These are phyloP conservation scores for Lumnitzera racemosa DNA, from an alignment of 345 rosid genomes.

Conservation along the genomic window DNA sequence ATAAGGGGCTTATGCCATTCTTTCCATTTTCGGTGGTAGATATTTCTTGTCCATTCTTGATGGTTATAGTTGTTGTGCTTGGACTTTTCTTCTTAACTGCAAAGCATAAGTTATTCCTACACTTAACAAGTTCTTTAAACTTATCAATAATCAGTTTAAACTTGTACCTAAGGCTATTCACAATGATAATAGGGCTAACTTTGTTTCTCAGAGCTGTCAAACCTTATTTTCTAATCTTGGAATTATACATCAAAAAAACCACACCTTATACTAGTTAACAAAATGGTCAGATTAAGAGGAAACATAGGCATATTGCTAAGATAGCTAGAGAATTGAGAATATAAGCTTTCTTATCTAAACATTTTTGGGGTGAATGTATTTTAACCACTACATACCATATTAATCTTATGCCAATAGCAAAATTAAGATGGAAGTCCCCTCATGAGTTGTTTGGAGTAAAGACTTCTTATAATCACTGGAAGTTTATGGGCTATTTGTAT, in stretches of 20 bases:
- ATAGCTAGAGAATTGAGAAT: background rate
- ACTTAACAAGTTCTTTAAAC: background rate
- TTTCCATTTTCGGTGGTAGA: fast-evolving
- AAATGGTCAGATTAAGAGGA: background rate
- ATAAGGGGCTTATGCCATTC: background rate
- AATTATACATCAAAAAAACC: too few relatives aligned
- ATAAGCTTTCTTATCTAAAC: background rate
- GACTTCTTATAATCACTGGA: too few relatives aligned
- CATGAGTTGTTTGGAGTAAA: too few relatives aligned
- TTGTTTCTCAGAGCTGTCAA: too few relatives aligned
- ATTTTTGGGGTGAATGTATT: background rate
- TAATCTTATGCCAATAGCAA: background rate
- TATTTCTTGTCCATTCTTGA: background rate
- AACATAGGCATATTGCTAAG: background rate
- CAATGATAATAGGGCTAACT: too few relatives aligned
- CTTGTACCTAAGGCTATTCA: too few relatives aligned
- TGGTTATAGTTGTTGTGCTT: background rate
- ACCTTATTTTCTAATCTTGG: too few relatives aligned
- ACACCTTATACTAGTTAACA: background rate
- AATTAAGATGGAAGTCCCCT: too few relatives aligned
- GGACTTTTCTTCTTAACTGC: background rate
- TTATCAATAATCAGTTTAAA: background rate
- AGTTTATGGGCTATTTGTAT: too few relatives aligned
- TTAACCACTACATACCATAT: background rate
- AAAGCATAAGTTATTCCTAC: background rate